phyloP scores from a whole-genome alignment of 495 filamentous ascomycete species.

The Aspergillus hancockii region DNA sequence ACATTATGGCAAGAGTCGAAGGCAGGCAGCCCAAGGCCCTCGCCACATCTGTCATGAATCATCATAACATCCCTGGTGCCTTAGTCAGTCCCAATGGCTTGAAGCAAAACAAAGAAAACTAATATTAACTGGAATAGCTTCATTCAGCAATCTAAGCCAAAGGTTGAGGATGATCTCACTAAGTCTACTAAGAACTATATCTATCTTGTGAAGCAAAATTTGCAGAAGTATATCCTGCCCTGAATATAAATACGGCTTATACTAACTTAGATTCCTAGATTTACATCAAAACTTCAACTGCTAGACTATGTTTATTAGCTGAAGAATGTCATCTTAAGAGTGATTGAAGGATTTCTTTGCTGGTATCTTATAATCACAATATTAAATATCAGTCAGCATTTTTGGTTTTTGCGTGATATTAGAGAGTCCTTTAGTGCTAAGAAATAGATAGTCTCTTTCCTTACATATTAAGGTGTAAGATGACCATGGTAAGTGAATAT shows the following conservation, averaged over 20 bases:
- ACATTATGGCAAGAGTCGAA: too few species aligned
- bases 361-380: conserved; percentile 18
- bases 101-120: not conserved
- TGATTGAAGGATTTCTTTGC: conserved; percentile 15
- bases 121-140: conserved; percentile 14
- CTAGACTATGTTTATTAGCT: conserved; percentile 9
- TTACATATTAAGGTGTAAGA: conserved; percentile 10
- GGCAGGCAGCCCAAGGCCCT: too few species aligned
- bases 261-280: not conserved
- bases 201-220: conserved; percentile 1
- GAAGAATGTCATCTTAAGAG: conserved; percentile 9
- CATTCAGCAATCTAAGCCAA: conserved; percentile 10
- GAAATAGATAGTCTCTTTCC: conserved; percentile 9
- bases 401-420: conserved; percentile 16
- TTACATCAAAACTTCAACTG: conserved; percentile 7
- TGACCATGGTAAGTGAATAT: conserved; percentile 7
- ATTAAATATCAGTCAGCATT: conserved; percentile 16
- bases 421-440: conserved; percentile 15
- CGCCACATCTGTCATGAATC: too few species aligned
- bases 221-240: conserved; percentile 3
- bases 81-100: not conserved
- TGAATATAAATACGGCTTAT: not conserved
- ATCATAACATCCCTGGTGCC: too few species aligned
- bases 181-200: conserved; percentile 4
- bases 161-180: conserved; percentile 7